Conservation (phyloP, 73 alveolate genomes). For the Paramecium octaurelia region DNA sequence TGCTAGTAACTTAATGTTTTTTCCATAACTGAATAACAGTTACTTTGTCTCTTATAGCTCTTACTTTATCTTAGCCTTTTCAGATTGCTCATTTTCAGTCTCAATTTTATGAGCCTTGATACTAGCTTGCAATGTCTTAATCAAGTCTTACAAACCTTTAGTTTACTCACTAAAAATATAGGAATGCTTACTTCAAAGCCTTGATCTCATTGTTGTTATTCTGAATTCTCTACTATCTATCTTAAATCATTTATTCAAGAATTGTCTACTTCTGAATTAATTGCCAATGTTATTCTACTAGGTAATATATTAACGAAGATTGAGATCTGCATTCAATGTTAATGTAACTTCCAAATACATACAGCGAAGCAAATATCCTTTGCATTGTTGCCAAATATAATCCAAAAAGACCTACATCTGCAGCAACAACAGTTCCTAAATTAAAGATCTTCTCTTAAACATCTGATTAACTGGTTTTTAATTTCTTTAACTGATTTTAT, state of each 20-base stretch:
- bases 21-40: slow-evolving; percentile 27
- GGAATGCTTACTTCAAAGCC: not conserved
- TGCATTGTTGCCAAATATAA: not conserved
- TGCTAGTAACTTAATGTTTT: not conserved
- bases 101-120: not conserved
- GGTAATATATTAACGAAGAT: not conserved
- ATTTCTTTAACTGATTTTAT: not conserved
- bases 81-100: not conserved
- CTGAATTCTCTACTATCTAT: not conserved
- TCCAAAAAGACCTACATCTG: not conserved
- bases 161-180: not conserved
- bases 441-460: not conserved
- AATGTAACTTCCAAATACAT: not conserved
- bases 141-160: not conserved
- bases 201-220: not conserved
- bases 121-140: not conserved
- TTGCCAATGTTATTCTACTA: slow-evolving; percentile 40
- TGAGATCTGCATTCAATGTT: not conserved
- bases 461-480: not conserved
- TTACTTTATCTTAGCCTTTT: not conserved
- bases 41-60: not conserved
- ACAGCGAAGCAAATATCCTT: not conserved
- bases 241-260: not conserved
- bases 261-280: not conserved
- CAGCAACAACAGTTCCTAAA: slow-evolving; percentile 14